phyloP scores from a whole-genome alignment of 2,329 filamentous ascomycete species.

The Paradendryphiella salina region DNA sequence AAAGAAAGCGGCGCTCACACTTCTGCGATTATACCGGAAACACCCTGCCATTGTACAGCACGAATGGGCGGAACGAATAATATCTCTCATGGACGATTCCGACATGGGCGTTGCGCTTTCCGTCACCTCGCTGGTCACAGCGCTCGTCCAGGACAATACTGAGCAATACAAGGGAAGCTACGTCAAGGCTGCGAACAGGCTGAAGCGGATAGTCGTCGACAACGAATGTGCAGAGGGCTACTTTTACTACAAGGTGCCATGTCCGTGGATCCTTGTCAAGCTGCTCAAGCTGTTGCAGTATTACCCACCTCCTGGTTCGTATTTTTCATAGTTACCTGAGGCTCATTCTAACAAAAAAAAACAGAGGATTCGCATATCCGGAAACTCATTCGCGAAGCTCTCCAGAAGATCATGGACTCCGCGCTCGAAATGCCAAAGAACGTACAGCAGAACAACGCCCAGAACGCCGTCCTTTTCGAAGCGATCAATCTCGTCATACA shows the following conservation, averaged over 20 bases:
- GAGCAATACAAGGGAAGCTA: conserved; percentile 94
- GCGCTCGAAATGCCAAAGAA: conserved; percentile 96
- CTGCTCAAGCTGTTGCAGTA: conserved; percentile 90
- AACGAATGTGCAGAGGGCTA: conserved; percentile 89
- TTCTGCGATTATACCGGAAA: conserved; percentile 92
- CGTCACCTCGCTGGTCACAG: conserved; percentile 93
- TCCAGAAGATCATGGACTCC: conserved; percentile 87
- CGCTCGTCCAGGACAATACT: conserved; percentile 88
- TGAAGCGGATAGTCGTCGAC: conserved; percentile 90
- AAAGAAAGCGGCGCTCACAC: conserved; percentile 95
- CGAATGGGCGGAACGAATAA: conserved; percentile 96
- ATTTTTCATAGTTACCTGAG: neutral
- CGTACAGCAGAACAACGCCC: conserved; percentile 98
- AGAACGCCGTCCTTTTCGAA: conserved; percentile 96
- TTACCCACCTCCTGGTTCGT: conserved; percentile 83
- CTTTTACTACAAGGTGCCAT: conserved; percentile 99
- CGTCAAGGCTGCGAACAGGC: conserved; percentile 83
- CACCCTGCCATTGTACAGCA: conserved; percentile 90
- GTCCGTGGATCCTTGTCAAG: conserved; percentile 97
- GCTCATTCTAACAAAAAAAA: conserved; percentile 29
- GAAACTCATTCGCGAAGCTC: conserved; percentile 85
- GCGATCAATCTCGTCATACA: conserved; percentile 99
- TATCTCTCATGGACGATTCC: conserved; percentile 96
- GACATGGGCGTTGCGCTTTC: conserved; percentile 95
- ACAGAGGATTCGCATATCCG: conserved; percentile 89